Base-by-base conservation (phyloP, 768 basidiomycete species). In the Daedalea quercina region DNA sequence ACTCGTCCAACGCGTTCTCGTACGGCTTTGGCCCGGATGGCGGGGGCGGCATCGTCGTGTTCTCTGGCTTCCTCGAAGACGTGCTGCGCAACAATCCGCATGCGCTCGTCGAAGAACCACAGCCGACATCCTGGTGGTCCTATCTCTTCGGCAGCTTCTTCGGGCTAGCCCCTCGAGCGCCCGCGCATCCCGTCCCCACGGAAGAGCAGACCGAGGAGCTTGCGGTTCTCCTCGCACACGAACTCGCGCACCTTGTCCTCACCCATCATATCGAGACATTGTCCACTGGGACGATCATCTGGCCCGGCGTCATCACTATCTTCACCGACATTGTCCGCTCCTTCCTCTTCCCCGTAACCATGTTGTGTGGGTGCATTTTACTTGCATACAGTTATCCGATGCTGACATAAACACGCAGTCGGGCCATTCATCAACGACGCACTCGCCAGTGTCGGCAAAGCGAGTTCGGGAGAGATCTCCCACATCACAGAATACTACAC, bases 361-460 rank as follows among this genome's bases (percentile, higher is more conserved):
- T 90, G 86, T 62, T 94, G 8, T 83, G 65, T 66, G 52, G 51
- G 64, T 19, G 8, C 37, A 6, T 40, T 40, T 31, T 11, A 11
- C 28, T 11, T 6, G 28, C 28, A 31, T 11, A 31, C 28, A 31
- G 37, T 15, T 15, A 40, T 3, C 19, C 22, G 67, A 70, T 24
- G 51, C 69, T 34, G 57, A 68, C 0, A 33, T 42, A 70, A 23
- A 69, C 6, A 15, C 43, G 26, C 57, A 66, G 65, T 97, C 51
- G 94, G 95, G 0, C 95, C 95, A 1, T 96, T 97, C 65, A 82
- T 97, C 53, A 94, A 95, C 63, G 95, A 99, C 60, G 94, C 91
- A 2, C 78, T 98, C 23, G 90, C 85, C 0, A 82, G 88, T 48
- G 60, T 93, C 50, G 85, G 90, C 24, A 85, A 84, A 64, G 77